Base-by-base conservation (phyloP, 139 green algal genomes). In the Coelastrella sp. region DNA sequence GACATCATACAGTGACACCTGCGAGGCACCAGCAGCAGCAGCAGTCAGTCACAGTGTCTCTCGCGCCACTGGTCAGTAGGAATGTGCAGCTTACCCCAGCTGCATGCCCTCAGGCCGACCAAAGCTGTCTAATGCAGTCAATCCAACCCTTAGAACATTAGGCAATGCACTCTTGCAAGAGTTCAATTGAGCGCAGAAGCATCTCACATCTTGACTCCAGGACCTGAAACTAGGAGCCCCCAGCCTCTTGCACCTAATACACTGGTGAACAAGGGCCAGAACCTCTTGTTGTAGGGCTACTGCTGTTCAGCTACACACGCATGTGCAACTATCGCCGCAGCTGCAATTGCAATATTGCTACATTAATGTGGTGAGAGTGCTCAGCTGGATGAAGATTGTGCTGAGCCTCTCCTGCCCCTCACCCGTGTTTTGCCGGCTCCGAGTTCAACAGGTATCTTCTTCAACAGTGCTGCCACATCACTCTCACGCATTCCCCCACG, bases 1-100 rank as follows among this genome's bases (percentile, higher is more conserved):
- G 20, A 90, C 85, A 27, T 90, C 85, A 84, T 76, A 90, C 85
- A 90, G 66, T 4, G 85, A 90, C 73, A 90, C 85, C 85, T 90
- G 73, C 72, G 82, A 8, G 20, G 56, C 49, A 68, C 5, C 85
- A 84, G 65, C 83, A 88, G 81, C 85, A 84, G 65, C 83, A 88
- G 81, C 60, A 61, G 59, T n/a, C 15, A 11, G 70, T 25, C 8
- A 0, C 8, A 19, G 10, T 8, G 19, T 35, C 14, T 11, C 8
- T 11, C 70, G 0, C 70, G 0, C 70, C 4, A 6, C 1, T 22
- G 8, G 70, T 8, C 12, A 35, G 19, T 25, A 8, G 10, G 14
- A 78, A 78, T 17, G 11, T 25, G 70, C 15, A 19, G 25, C 8
- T 19, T 25, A 25, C 10, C 5, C 19, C 4, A 78, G 15, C 19